A percentile compares a stretch with the other conserved stretches of the same genome.
Conservation (phyloP, 495 filamentous ascomycete species). For the Talaromyces wortmannii region DNA sequence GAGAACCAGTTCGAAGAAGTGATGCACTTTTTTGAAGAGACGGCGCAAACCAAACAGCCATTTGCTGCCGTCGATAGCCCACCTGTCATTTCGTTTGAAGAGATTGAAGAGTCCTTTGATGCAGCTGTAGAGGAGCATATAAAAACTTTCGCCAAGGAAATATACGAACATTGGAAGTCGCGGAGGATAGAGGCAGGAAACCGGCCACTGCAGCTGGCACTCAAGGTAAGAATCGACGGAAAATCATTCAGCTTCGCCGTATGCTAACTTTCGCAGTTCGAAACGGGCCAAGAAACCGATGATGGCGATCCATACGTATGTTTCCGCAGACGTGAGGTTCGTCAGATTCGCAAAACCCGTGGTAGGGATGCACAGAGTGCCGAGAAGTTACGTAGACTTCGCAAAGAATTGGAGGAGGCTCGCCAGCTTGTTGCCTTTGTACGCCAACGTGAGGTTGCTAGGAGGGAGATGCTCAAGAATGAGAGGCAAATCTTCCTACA, state of each 20-base stretch:
- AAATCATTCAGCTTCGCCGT: no score
- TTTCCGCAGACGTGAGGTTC: constrained; percentile 92
- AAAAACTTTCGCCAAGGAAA: constrained; percentile 69
- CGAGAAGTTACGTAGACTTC: constrained; percentile 86
- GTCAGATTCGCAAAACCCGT: constrained; percentile 89
- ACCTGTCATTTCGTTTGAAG: constrained; percentile 70
- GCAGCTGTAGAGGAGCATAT: constrained; percentile 59
- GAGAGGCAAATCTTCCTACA: constrained; percentile 76
- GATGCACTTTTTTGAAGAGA: constrained; percentile 93
- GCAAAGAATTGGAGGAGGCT: constrained; percentile 87
- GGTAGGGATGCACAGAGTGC: constrained; percentile 88
- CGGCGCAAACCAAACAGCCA: constrained; percentile 70
- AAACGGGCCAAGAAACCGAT: constrained; percentile 86
- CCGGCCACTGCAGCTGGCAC: constrained; percentile 58
- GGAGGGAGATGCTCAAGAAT: constrained; percentile 65
- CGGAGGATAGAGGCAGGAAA: constrained; percentile 59
- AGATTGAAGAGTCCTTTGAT: constrained; percentile 72
- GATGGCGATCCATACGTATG: constrained; percentile 97
- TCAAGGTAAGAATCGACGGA: constrained; percentile 50
- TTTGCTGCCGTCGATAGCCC: constrained; percentile 80
- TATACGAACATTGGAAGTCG: constrained; percentile 88
- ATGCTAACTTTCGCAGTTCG: constrained; percentile 54
- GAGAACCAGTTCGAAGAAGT: constrained; percentile 89
- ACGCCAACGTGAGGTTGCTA: constrained; percentile 68
- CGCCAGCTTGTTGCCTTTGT: constrained; percentile 72